Conservation (phyloP, 2,329 filamentous ascomycete genomes). For the Coleophoma crateriformis region DNA sequence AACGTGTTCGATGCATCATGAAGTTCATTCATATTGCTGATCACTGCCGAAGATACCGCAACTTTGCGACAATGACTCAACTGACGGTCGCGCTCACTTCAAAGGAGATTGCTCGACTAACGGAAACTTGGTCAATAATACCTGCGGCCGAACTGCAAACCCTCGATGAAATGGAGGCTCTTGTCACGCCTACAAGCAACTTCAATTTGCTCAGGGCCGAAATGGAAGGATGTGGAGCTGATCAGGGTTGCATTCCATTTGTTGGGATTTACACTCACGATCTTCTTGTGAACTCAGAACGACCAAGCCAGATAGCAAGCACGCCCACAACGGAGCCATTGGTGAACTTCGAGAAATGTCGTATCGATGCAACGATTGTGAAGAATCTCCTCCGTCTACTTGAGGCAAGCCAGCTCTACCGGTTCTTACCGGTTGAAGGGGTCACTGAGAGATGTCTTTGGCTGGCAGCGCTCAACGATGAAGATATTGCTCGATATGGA, state of each 20-base stretch:
- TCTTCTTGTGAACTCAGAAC: constrained; percentile 74
- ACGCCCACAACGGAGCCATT: constrained; percentile 62
- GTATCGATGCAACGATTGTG: constrained; percentile 68
- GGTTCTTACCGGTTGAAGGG: constrained; percentile 69
- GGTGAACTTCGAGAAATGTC: constrained; percentile 79
- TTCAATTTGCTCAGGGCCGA: constrained; percentile 72
- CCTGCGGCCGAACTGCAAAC: constrained; percentile 59
- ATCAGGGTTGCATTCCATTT: constrained; percentile 76
- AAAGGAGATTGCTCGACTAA: constrained; percentile 63
- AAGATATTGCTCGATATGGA: constrained; percentile 56
- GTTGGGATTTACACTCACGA: constrained; percentile 82
- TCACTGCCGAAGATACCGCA: constrained; percentile 70
- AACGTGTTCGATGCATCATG: constrained; percentile 70
- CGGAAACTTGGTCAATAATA: constrained; percentile 67
- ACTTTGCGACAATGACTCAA: constrained; percentile 81
- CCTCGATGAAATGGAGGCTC: constrained; percentile 61
- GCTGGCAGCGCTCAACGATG: constrained; percentile 71
- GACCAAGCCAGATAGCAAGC: constrained; percentile 67
- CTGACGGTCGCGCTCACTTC: constrained; percentile 72
- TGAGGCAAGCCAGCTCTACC: constrained; percentile 71
- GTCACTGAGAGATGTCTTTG: constrained; percentile 79
- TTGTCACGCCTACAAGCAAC: constrained; percentile 73
- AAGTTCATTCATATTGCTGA: constrained; percentile 79
- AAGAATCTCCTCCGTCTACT: constrained; percentile 76
- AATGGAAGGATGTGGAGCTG: constrained; percentile 64